Evolutionary conservation across 371 early-diverging fungal species (phyloP).

Genomic region (Mortierella polycephala): DNA sequence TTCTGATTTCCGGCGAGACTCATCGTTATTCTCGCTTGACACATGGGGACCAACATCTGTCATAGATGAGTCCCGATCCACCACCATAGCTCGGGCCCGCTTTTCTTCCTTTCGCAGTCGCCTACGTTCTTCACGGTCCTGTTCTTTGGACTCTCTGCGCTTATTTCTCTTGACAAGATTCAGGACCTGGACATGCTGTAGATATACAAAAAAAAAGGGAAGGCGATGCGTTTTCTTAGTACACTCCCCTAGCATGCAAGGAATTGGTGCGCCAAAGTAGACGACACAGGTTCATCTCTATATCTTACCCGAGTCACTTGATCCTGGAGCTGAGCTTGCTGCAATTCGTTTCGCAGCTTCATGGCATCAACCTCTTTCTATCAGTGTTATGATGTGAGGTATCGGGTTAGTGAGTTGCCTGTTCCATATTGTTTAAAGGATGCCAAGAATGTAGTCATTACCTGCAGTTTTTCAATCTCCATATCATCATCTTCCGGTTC

Average conservation of each 20-base stretch:
- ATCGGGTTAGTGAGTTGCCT: background rate
- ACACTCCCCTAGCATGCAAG: conserved; percentile 1
- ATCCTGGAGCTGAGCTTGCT: conserved; percentile 40
- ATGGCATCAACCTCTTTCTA: conserved; percentile 36
- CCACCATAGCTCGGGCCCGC: conserved; percentile 7
- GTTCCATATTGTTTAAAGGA: background rate
- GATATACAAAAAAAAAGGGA: background rate
- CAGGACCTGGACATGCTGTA: conserved; percentile 49
- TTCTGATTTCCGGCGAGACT: conserved; percentile 10
- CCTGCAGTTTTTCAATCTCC: conserved; percentile 54
- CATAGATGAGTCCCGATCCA: conserved; percentile 30
- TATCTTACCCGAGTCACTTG: conserved; percentile 37
- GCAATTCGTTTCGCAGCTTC: conserved; percentile 27
- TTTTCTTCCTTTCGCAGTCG: conserved; percentile 32
- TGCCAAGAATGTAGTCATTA: conserved; percentile 6
- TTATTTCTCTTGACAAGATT: conserved; percentile 55
- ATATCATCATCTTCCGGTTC: conserved; percentile 56
- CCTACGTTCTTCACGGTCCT: conserved; percentile 32
- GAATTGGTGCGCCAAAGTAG: no score
- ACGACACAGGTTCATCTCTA: background rate
- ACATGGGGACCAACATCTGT: conserved; percentile 33
- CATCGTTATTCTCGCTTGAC: conserved; percentile 15
- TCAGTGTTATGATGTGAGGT: background rate
- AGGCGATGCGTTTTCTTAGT: background rate
- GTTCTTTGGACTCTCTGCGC: conserved; percentile 31